A percentile compares a stretch with the other conserved stretches of the same genome.
Conservation (phyloP, 768 basidiomycete genomes). For the Russula foetens region DNA sequence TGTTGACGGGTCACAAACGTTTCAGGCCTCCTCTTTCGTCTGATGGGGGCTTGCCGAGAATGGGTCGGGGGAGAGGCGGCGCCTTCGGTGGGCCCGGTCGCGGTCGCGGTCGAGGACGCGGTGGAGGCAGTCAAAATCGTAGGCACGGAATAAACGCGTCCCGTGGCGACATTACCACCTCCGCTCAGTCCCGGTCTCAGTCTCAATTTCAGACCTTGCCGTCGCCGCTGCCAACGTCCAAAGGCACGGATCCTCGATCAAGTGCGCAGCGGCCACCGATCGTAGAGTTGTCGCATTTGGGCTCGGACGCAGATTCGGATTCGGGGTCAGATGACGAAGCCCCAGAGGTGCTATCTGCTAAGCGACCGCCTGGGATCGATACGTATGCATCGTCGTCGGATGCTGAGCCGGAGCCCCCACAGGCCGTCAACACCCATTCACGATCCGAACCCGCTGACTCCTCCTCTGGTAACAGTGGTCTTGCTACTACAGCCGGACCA, state of each 20-base stretch:
- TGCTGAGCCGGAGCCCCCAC: background rate
- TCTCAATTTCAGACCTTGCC: background rate
- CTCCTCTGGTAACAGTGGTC: background rate
- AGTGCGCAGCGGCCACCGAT: slow-evolving; percentile 4
- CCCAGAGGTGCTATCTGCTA: slow-evolving; percentile 57
- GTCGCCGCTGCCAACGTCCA: background rate
- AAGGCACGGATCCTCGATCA: background rate
- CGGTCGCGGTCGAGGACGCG: slow-evolving; percentile 28
- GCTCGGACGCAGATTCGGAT: background rate
- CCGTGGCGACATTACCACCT: background rate
- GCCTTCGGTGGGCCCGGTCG: background rate
- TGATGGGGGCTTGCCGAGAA: slow-evolving; percentile 7
- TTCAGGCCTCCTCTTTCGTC: slow-evolving; percentile 7
- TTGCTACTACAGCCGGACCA: background rate
- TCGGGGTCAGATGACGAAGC: slow-evolving; percentile 29
- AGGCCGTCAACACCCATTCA: background rate
- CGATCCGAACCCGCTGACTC: background rate
- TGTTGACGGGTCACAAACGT: slow-evolving; percentile 37
- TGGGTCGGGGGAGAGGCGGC: slow-evolving; percentile 11
- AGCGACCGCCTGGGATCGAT: slow-evolving; percentile 24
- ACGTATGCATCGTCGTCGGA: slow-evolving; percentile 8
- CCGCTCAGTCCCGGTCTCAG: background rate
- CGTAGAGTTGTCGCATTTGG: background rate
- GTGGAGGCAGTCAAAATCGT: slow-evolving; percentile 22
- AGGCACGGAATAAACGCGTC: background rate